Base-by-base conservation (phyloP, 306 rosid genomes). In the Prunus campanulata region DNA sequence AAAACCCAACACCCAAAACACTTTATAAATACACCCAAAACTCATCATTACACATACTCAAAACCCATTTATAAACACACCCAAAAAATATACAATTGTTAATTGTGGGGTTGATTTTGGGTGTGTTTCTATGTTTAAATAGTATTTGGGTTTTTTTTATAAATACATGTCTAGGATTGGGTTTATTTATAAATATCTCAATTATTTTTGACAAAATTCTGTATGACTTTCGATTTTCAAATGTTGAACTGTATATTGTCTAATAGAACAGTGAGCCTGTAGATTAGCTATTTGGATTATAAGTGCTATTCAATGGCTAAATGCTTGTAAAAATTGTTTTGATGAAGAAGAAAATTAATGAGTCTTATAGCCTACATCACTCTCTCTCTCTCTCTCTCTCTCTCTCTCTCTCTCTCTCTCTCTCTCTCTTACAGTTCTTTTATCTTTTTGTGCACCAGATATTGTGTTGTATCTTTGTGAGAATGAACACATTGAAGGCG, bases 401-500 rank as follows among this genome's bases (percentile, higher is more conserved):
- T 25, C 27, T 25, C 27, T 25, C 27, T 25, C 27, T 25, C 42
- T 35, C 27, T 25, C 27, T 25, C 27, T 25, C 42, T 35, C 57
- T 54, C 60, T 19, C 60, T 32, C 42, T 35, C 42, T 35, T 0
- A 7, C 39, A 10, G 13, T 48, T 56, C 27, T 57, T 55, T 74
- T 70, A 15, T 9, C 68, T 74, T 78, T 46, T 75, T 35, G n/a
- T 29, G 51, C 74, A 78, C 76, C 92, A 94, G 98, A 95, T 68
- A 86, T 95, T 77, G 96, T 90, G 68, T 81, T 95, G 76, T 95
- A 92, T 88, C 98, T 92, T 76, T 95, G 98, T 77, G 98, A 92
- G 83, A 95, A 91, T 51, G 98, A 95, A 77, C 98, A 95, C 47
- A 80, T 95, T 44, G 97, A 95, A 89, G 97, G 97, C 55, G 98